phyloP scores from a whole-genome alignment of 345 rosid genomes.

The Kernera saxatilis region DNA sequence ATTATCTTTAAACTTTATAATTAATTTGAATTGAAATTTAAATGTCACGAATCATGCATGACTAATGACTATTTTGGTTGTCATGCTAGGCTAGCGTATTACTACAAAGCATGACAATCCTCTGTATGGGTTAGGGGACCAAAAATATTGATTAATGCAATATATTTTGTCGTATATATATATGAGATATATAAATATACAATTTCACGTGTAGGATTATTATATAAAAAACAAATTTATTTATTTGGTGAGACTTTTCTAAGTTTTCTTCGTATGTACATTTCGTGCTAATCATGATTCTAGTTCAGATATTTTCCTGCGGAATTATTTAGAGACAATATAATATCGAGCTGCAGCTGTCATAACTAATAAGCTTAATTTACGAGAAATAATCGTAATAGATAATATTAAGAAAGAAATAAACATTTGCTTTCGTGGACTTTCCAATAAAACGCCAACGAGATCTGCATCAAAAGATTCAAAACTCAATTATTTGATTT shows the following conservation, averaged over 20 bases:
- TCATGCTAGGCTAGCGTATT: no score
- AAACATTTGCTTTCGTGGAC: background rate
- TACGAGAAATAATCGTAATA: background rate
- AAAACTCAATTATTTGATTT: background rate
- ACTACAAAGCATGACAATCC: no score
- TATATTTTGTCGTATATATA: no score
- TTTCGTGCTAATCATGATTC: conserved; percentile 3
- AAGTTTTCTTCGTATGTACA: no score
- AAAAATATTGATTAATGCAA: no score
- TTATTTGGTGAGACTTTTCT: background rate
- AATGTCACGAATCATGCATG: no score
- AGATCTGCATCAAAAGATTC: background rate
- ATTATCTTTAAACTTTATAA: no score
- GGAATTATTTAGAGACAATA: background rate
- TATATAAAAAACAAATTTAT: background rate
- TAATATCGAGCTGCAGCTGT: background rate
- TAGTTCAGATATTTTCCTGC: background rate
- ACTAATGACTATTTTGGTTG: no score
- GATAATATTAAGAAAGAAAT: background rate
- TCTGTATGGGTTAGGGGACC: no score
- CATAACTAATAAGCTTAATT: background rate
- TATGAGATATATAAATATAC: no score
- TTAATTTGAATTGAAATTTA: no score
- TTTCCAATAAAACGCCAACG: background rate
- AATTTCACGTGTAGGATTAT: background rate